These are phyloP conservation scores for Auxenochlorella pyrenoidosa DNA, from an alignment of 139 green algal species.

Conservation along the genomic window DNA sequence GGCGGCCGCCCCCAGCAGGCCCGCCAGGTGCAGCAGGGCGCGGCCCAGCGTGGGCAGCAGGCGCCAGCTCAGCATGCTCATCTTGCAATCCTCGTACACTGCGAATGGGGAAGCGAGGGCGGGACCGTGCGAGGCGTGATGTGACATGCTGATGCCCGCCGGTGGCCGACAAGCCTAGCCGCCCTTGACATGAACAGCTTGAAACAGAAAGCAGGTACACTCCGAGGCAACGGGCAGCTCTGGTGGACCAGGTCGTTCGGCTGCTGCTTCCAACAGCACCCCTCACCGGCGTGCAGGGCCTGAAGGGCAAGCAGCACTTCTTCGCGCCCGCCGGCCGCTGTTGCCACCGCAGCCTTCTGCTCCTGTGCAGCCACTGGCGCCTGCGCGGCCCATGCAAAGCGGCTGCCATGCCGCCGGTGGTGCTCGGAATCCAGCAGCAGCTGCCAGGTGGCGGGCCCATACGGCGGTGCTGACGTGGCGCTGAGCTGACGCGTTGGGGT, in stretches of 20 bases:
- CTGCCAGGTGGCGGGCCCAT: constrained; percentile 4
- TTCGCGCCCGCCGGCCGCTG: constrained; percentile 3
- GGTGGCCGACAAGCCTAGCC: no score
- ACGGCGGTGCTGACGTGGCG: not conserved
- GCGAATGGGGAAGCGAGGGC: not conserved
- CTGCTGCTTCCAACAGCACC: not conserved
- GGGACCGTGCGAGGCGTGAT: no score
- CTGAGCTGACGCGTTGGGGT: constrained; percentile 1
- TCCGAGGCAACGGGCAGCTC: not conserved
- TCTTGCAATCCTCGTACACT: constrained; percentile 75
- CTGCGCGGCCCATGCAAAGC: constrained; percentile 9
- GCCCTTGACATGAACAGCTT: no score
- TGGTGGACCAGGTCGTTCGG: not conserved
- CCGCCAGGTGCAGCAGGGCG: constrained; percentile 44
- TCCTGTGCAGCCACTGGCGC: not conserved
- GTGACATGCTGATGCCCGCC: no score
- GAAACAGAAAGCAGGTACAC: no score
- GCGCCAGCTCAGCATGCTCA: constrained; percentile 64
- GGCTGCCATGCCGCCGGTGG: not conserved
- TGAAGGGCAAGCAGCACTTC: constrained; percentile 58
- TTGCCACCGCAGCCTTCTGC: not conserved
- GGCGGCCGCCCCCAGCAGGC: constrained; percentile 33
- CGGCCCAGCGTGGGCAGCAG: constrained; percentile 55
- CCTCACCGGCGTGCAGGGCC: constrained; percentile 67
- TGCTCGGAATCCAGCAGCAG: constrained; percentile 22